Evolutionary conservation across 2,329 filamentous ascomycete genomes (phyloP), one percentile per base, ranked within the genome.

Genomic region (Chrysosporium queenslandicum): DNA sequence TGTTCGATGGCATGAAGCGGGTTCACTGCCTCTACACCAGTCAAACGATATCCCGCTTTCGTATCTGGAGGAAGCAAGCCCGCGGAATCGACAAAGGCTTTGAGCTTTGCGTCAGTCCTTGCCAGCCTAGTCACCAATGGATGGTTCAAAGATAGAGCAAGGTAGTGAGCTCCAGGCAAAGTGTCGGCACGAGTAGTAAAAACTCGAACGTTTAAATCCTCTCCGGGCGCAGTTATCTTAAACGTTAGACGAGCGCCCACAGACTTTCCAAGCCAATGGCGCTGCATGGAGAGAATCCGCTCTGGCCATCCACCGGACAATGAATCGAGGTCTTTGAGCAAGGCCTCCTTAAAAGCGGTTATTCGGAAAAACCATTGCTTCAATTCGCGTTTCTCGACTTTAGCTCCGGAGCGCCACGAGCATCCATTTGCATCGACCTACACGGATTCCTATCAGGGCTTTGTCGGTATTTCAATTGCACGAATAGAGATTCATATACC

Each of bases 351-450:
- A 63, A 86, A 92, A 46, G 80, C 78, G 2, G 87, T 91, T 62
- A 92, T 94, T 56, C 82, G 82, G 58, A 94, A 80, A 66, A 94
- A 94, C 89, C 89, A 95, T 67, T 95, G 89, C 68, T 86, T 87
- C 45, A 94, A 73, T 59, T 80, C 79, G 54, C 80, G 74, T 70
- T 89, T 86, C 68, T 92, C 85, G 16, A 94, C 87, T 64, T 85
- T 83, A 46, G 86, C 88, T 8, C 88, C 88, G 1, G 87, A 92
- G 53, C 88, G 80, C 89, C 89, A 95, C 1, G 88, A 94, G 60
- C 75, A 80, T 29, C 89, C 89, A 63, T 87, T 84, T 46, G 85
- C 77, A 64, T 94, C 87, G n/a, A 94, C 87, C 67, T 70, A 52
- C 32, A 16, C 32, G 40, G 40, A 58, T 9, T 57, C 32, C 21